Evolutionary conservation across 345 rosid genomes (phyloP), one percentile per base, ranked within the genome.

Genomic region (Populus tremula): DNA sequence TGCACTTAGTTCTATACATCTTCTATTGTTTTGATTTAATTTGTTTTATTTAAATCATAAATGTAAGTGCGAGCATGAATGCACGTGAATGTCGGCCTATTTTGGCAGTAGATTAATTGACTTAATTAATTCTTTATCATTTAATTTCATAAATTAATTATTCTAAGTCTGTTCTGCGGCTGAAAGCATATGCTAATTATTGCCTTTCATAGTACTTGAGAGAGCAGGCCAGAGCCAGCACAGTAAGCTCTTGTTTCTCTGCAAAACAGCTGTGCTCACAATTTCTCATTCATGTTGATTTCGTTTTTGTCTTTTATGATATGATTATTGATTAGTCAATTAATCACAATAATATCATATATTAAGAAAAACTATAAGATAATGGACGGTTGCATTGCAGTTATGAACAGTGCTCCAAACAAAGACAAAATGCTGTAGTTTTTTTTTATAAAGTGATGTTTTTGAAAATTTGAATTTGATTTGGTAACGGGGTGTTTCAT

Each of bases 41-140:
- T 68, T 68, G 61, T 54, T 77, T 7, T 16, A 38, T 23, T 33
- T 56, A 20, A 70, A 71, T 31, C 27, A 66, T 35, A 41, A 39
- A 71, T 63, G 71, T 53, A 17, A 74, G 38, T 62, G 75, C 68
- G 3, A 77, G 89, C 86, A 87, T 81, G 89, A 81, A 75, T 38
- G 89, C 92, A 88, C 88, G 90, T 88, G 92, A 82, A 84, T 76
- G 82, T 79, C 76, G 78, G 86, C 85, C 83, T 76, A 72, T 69
- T 62, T 61, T 73, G 78, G 74, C 84, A 82, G 81, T 70, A 74
- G 77, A 84, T 79, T 80, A 82, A 87, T 88, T 79, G 87, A 86
- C 83, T 79, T 75, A 27, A 73, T 73, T 75, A 77, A 47, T 72
- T 54, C 23, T 65, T 53, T 47, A 50, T 35, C 23, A 67, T 33